Base-by-base conservation (phyloP, 83 land plant genomes). In the Diphasiastrum complanatum region DNA sequence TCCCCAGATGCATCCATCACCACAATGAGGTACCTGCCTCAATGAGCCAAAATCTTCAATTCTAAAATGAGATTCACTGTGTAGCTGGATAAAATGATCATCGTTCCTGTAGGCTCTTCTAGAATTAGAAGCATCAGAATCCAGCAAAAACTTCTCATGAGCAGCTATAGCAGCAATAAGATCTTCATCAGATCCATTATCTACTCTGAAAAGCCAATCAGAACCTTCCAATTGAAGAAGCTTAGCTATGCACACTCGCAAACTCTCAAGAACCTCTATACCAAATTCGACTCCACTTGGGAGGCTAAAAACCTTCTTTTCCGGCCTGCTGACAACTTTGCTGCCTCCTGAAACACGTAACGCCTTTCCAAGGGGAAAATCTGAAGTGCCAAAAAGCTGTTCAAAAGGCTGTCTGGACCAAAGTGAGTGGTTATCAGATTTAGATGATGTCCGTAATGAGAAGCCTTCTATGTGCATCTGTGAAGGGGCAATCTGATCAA, bases 321-420 rank as follows among this genome's bases (percentile, higher is more conserved):
- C 31, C 33, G 45, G 2, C 65, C 45, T 22, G 62, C 24, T 29
- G 43, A 48, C 38, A 37, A 36, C 11, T 28, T 48, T 1, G 45
- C 34, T 22, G 18, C 34, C 14, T 38, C 53, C 35, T 61, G 33
- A 30, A 12, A 28, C 61, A 62, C 18, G 38, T 36, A 45, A 28
- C 45, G 8, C 68, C 68, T 10, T 29, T 23, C 33, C 18, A 27
- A 25, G 62, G 47, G 43, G 33, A 45, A 25, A 71, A 33, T 68
- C 64, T 32, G 70, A 55, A 56, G 81, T 63, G 25, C 95, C 91
- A 81, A 87, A 83, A 36, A 79, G 64, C 53, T 85, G 90, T 75
- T 85, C 91, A 68, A 74, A 80, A 27, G 96, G 96, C 58, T 85
- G 91, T 33, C 80, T 75, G 24, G 86, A 78, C 96, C 96, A 89